These are phyloP conservation scores for Suillus ampliporus DNA, from an alignment of 768 basidiomycete genomes.

Conservation along the genomic window DNA sequence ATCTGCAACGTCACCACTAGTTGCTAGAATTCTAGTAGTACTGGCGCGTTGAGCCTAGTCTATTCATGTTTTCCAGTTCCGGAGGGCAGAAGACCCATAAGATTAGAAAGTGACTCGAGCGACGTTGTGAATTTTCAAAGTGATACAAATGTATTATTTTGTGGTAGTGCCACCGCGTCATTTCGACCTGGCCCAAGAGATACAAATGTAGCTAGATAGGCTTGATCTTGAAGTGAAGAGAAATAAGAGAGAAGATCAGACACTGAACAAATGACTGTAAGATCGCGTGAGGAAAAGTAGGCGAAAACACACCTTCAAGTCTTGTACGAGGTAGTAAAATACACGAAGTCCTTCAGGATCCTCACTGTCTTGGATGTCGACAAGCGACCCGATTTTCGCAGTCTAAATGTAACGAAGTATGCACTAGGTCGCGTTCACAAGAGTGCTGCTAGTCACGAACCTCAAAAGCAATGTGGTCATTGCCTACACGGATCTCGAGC, in stretches of 20 bases:
- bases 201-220: constrained; percentile 66
- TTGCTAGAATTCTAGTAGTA: not conserved
- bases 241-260: constrained; percentile 97
- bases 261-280: constrained; percentile 59
- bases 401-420: constrained; percentile 61
- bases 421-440: constrained; percentile 1
- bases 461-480: constrained; percentile 97
- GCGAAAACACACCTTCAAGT: constrained; percentile 74
- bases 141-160: constrained; percentile 2
- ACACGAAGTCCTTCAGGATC: constrained; percentile 97
- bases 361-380: constrained; percentile 96
- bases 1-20: not conserved
- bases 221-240: constrained; percentile 99
- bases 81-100: not conserved
- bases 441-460: constrained; percentile 46
- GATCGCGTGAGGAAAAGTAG: not conserved
- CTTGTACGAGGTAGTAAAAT: constrained; percentile 98
- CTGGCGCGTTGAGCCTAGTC: not conserved
- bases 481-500: constrained; percentile 92
- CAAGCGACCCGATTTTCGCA: constrained; percentile 95
- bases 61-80: not conserved
- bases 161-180: not conserved
- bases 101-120: not conserved
- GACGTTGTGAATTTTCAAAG: not conserved
- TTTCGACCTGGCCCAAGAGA: not conserved